Percentiles rank a stretch among this genome's conserved stretches.
Evolutionary conservation across 352 stramenopile genomes (phyloP).

Genomic region (Phytophthora quininea): DNA sequence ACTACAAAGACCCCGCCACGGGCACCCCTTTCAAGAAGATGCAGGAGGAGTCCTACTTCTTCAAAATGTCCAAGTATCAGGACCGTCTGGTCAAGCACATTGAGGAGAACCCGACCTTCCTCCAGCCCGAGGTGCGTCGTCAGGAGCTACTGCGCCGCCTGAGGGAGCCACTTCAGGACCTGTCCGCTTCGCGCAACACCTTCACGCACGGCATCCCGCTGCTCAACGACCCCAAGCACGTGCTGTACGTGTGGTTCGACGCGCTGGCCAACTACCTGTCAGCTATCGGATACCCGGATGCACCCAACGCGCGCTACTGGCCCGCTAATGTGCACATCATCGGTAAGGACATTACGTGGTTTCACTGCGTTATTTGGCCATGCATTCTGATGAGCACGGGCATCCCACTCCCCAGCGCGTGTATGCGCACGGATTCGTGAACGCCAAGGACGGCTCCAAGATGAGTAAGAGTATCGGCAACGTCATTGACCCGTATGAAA

Average conservation of each 20-base stretch:
- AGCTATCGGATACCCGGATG: conserved; percentile 93
- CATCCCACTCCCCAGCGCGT: conserved; percentile 93
- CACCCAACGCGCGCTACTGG: conserved; percentile 78
- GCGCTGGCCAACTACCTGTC: conserved; percentile 99
- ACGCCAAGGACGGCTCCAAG: conserved; percentile 98
- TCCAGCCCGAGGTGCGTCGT: conserved; percentile 95
- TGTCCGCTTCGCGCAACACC: conserved; percentile 97
- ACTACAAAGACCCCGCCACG: conserved; percentile 95
- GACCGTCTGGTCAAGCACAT: conserved; percentile 95
- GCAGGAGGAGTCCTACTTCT: conserved; percentile 99
- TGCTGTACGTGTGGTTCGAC: conserved; percentile 99
- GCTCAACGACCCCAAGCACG: conserved; percentile 94
- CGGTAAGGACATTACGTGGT: conserved; percentile 99
- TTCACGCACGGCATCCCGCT: conserved; percentile 95
- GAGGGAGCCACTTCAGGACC: conserved; percentile 93
- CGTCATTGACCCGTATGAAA: conserved; percentile 96
- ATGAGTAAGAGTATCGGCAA: conserved; percentile 99
- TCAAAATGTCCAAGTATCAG: conserved; percentile 99
- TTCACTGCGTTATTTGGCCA: conserved; percentile 99
- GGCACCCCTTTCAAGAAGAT: conserved; percentile 97
- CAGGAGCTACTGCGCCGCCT: conserved; percentile 95
- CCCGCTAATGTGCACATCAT: conserved; percentile 88
- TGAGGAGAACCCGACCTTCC: conserved; percentile 94
- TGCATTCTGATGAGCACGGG: conserved; percentile 98
- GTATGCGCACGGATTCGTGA: conserved; percentile 98